Percentiles rank a stretch among this genome's conserved stretches.
These are phyloP conservation scores for Pestalotiopsis sp. DNA, from an alignment of 2,329 filamentous ascomycete genomes.

Conservation along the genomic window DNA sequence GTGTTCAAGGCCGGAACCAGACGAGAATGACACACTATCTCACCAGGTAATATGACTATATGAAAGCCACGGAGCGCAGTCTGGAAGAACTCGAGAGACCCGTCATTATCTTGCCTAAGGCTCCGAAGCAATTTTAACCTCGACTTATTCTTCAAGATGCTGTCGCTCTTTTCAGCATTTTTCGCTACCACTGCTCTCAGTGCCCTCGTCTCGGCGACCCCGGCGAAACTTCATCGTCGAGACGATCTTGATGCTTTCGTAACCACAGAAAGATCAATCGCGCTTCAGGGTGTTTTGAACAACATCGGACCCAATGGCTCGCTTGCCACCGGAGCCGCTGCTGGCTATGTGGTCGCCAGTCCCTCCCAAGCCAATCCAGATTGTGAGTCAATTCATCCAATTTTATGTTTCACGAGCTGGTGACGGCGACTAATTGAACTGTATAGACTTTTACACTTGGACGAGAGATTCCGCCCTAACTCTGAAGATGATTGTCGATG, in stretches of 20 bases:
- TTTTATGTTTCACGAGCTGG: background rate
- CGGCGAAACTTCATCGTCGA: constrained; percentile 13
- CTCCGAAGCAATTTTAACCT: background rate
- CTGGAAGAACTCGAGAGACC: background rate
- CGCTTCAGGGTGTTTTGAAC: constrained; percentile 53
- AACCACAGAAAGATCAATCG: constrained; percentile 45
- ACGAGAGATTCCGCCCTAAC: constrained; percentile 57
- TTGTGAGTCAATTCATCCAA: constrained; percentile 42
- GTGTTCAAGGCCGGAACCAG: background rate
- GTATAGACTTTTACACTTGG: constrained; percentile 60
- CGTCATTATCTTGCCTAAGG: background rate
- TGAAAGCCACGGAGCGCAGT: background rate
- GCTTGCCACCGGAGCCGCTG: constrained; percentile 46
- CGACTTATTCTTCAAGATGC: background rate
- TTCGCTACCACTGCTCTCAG: constrained; percentile 18
- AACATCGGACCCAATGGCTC: constrained; percentile 58
- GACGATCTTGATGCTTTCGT: constrained; percentile 36
- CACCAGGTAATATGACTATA: background rate
- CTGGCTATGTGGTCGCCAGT: constrained; percentile 57
- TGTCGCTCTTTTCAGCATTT: background rate
- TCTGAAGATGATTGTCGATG: constrained; percentile 54
- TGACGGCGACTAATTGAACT: background rate
- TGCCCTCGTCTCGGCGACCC: constrained; percentile 16
- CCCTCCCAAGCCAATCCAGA: constrained; percentile 56
- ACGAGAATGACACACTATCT: background rate